Conservation (phyloP, 2,329 filamentous ascomycete species). For the Canariomyces notabilis region DNA sequence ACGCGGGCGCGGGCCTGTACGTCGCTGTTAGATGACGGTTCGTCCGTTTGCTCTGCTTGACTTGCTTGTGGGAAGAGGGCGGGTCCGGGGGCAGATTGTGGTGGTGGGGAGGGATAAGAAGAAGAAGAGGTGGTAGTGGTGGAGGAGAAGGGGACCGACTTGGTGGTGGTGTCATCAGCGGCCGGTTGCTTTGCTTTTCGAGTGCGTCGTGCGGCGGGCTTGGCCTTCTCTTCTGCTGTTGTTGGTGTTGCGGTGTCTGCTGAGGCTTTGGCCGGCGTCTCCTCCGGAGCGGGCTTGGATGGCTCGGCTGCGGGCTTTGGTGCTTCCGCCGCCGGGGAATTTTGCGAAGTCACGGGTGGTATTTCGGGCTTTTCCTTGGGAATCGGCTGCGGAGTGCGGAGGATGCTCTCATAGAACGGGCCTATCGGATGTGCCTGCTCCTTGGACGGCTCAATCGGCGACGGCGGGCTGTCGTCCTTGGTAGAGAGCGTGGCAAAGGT, state of each 20-base stretch:
- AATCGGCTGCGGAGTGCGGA: slow-evolving; percentile 42
- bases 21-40: slow-evolving; percentile 1
- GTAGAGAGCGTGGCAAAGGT: slow-evolving; percentile 22
- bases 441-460: slow-evolving; percentile 26
- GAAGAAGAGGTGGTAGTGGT: slow-evolving; percentile 16
- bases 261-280: slow-evolving; percentile 10
- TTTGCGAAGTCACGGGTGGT: slow-evolving; percentile 37
- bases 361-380: slow-evolving; percentile 39
- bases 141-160: slow-evolving; percentile 22
- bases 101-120: slow-evolving; percentile 10
- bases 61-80: background rate
- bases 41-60: background rate
- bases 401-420: slow-evolving; percentile 54
- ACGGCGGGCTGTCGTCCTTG: slow-evolving; percentile 25
- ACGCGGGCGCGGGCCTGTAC: slow-evolving; percentile 37
- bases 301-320: slow-evolving; percentile 32
- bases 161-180: slow-evolving; percentile 19
- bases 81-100: slow-evolving; percentile 14
- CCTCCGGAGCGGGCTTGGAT: slow-evolving; percentile 11
- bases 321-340: slow-evolving; percentile 22
- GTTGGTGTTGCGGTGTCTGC: slow-evolving; percentile 9
- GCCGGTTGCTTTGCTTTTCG: slow-evolving; percentile 10
- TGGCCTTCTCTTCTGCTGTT: slow-evolving; percentile 4
- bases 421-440: slow-evolving; percentile 49
- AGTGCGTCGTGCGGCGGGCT: slow-evolving; percentile 3